Conservation (phyloP, 75 land plant genomes). For the Sequoiadendron giganteum region DNA sequence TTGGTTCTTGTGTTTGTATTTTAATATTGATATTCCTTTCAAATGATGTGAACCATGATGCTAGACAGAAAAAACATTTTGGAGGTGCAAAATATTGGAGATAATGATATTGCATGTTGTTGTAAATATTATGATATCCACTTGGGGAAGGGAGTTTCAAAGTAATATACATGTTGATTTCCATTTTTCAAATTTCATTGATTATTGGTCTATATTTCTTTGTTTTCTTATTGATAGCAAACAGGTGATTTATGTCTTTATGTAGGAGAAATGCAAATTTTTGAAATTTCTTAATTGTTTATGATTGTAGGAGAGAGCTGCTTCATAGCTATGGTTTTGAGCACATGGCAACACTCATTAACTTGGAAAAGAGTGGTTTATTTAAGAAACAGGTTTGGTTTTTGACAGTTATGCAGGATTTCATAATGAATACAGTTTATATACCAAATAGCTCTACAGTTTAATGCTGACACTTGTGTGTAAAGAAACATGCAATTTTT, state of each 20-base stretch:
- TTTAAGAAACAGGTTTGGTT: constrained; percentile 73
- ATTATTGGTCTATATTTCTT: neutral
- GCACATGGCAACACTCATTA: constrained; percentile 71
- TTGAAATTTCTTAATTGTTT: neutral
- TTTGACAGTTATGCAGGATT: neutral
- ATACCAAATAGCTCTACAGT: neutral
- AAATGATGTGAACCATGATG: neutral
- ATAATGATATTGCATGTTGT: neutral
- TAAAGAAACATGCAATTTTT: neutral
- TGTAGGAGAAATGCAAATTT: neutral
- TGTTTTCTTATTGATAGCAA: neutral
- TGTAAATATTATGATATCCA: neutral
- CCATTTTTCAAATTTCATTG: neutral
- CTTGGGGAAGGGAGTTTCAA: neutral
- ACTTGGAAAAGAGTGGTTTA: constrained; percentile 89
- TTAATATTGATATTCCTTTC: neutral
- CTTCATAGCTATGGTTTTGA: constrained; percentile 99
- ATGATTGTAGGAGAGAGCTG: constrained; percentile 75
- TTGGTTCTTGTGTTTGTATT: neutral
- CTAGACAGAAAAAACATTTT: neutral
- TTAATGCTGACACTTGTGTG: neutral
- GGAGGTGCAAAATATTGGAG: neutral
- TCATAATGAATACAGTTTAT: neutral
- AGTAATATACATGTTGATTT: neutral
- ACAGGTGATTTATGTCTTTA: neutral